phyloP scores from a whole-genome alignment of 1,139 yeast genomes.

The Taphrina sp. region DNA sequence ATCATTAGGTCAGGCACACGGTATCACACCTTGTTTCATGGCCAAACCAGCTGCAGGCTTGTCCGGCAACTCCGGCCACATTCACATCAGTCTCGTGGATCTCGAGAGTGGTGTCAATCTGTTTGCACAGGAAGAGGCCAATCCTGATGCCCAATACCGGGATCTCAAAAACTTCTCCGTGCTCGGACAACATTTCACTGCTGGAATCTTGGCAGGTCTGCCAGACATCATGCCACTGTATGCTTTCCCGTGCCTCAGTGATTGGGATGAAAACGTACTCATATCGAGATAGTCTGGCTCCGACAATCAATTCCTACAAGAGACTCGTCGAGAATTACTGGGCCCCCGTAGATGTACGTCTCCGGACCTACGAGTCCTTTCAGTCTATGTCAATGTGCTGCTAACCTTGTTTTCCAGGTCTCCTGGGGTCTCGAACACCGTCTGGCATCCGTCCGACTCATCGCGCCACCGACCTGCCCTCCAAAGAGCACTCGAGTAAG shows the following conservation, averaged over 20 bases:
- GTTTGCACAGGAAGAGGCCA: conserved; percentile 42
- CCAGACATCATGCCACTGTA: conserved; percentile 45
- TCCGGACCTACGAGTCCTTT: no score
- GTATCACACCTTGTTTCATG: conserved; percentile 46
- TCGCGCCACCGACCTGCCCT: conserved; percentile 42
- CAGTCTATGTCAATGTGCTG: no score
- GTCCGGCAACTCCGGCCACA: conserved; percentile 48
- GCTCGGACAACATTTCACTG: conserved; percentile 44
- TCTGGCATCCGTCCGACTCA: conserved; percentile 45
- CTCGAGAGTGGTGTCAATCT: conserved; percentile 41
- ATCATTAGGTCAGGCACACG: conserved; percentile 42
- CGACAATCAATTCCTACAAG: conserved; percentile 43
- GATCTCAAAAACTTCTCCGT: conserved; percentile 43
- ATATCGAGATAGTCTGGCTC: conserved; percentile 40
- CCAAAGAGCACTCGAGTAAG: conserved; percentile 41
- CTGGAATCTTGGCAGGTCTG: conserved; percentile 45
- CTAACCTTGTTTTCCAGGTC: no score
- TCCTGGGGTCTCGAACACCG: conserved; percentile 48
- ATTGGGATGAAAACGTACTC: no score
- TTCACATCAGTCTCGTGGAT: conserved; percentile 44
- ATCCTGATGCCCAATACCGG: conserved; percentile 41
- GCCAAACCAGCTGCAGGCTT: conserved; percentile 46
- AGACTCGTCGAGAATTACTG: conserved; percentile 47
- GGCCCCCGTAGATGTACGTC: conserved; percentile 46
- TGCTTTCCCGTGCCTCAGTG: background rate